Evolutionary conservation across 257 asterid species (phyloP), one percentile per base, ranked within the genome.

Genomic region (Nicotiana tomentosiformis): DNA sequence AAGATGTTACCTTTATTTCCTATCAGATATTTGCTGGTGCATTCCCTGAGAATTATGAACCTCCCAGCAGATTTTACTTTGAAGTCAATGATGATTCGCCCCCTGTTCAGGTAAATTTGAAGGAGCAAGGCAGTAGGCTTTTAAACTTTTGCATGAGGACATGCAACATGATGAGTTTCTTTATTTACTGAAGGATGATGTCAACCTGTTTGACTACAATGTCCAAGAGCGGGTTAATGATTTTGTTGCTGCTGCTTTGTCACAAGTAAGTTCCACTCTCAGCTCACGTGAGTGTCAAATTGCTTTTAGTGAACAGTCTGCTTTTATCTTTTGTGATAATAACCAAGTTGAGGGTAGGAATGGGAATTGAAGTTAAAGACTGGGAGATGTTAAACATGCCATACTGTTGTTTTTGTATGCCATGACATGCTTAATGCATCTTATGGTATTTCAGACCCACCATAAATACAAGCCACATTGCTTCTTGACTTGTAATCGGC

Each of bases 1-100:
- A 17, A 57, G 64, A 57, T 57, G 23, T 18, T 57, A 57, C 64
- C 32, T 76, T 51, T 51, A 14, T 76, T 76, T 51, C 64, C 15
- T 30, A 65, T 65, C 93, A 96, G 99, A 96, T 96, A 86, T 96
- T 96, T 90, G 37, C 99, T 33, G 99, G 98, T 83, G 97, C 98
- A 86, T 96, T 96, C 88, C 94, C 98, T 53, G 90, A 92, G 82
- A 90, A 94, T 85, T 96, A 96, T 82, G 98, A 95, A 81, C 98
- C 99, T 57, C 99, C 99, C 10, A 84, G 85, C 56, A 90, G 96
- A 67, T 96, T 94, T 85, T 83, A 94, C 90, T 96, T 86, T 82
- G 99, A 96, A 86, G 90, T 94, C 86, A 90, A 92, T 87, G 97
- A 90, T 51, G 91, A 88, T 80, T 92, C 97, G 37, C 90, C 91